Base-by-base conservation (phyloP, 495 filamentous ascomycete species). In the Friedmanniomyces endolithicus region DNA sequence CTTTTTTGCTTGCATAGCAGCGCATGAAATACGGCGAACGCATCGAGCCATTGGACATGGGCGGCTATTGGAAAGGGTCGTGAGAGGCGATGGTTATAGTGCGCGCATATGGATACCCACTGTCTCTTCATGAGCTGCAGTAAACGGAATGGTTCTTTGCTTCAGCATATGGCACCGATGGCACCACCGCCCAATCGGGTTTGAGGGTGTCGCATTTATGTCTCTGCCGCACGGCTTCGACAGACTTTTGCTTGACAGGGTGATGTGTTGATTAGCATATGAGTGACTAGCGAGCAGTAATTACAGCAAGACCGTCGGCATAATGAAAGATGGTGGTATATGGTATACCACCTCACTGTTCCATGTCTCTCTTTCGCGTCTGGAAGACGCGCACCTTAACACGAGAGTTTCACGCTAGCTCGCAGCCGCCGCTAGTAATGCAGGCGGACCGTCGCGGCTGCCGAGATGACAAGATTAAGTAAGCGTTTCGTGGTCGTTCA, bases 31-130 rank as follows among this genome's bases (percentile, higher is more conserved):
- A 31, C 27, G 27, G 9, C 27, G 27, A 31, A 9, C 27, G 27
- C 27, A 31, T 31, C 27, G 27, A 31, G 3, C 9, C 9, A 3
- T 31, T 31, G 3, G 9, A 31, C 3, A 9, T 9, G 27, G 9
- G 27, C 27, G 27, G 27, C 27, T 31, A 31, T 31, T 9, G 27
- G 27, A 9, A 9, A 31, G 4, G 27, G n/a, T n/a, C n/a, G n/a
- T n/a, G n/a, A 34, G 6, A 27, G 48, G 17, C 23, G n/a, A 37
- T 16, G 48, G n/a, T 11, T 31, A 50, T 50, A 24, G 48, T 14
- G 23, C 12, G 24, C 44, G 44, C 7, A 47, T 47, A 47, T 27
- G 44, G 44, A 47, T 47, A 47, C 44, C 44, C 44, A 47, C 44
- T 47, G 44, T 47, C 44, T 27, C 44, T 47, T 41, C 37, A 41